These are phyloP conservation scores for Cruciata laevipes DNA, from an alignment of 257 asterid species.

Conservation along the genomic window DNA sequence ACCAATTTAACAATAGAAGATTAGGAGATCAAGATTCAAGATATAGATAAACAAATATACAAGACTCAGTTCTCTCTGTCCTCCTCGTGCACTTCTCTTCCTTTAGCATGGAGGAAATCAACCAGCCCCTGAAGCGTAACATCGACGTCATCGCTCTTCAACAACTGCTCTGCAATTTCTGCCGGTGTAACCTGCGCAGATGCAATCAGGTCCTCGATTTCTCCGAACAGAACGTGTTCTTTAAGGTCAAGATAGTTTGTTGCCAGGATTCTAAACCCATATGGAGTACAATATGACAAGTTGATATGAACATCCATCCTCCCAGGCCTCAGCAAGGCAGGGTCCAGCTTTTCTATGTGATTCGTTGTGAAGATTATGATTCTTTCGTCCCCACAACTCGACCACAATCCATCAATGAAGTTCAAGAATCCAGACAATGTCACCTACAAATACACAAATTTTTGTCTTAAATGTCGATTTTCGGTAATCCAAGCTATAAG, in stretches of 20 bases:
- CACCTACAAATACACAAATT: slow-evolving; percentile 22
- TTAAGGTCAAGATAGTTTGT: slow-evolving; percentile 38
- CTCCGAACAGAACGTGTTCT: slow-evolving; percentile 34
- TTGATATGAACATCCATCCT: slow-evolving; percentile 75
- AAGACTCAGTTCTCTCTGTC: slow-evolving; percentile 3
- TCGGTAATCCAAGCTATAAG: too few species aligned
- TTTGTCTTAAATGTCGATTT: not conserved
- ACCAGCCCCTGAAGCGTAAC: slow-evolving; percentile 40
- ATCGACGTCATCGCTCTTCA: slow-evolving; percentile 41
- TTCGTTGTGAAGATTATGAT: slow-evolving; percentile 65
- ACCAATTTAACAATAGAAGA: too few species aligned
- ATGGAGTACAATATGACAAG: slow-evolving; percentile 53
- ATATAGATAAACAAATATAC: too few species aligned
- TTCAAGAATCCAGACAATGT: slow-evolving; percentile 59
- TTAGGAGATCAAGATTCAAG: too few species aligned
- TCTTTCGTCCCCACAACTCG: slow-evolving; percentile 63
- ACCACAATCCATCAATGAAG: slow-evolving; percentile 70
- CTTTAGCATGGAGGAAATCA: slow-evolving; percentile 33
- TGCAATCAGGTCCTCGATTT: slow-evolving; percentile 39
- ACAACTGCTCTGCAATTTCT: slow-evolving; percentile 67
- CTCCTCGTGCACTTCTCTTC: slow-evolving; percentile 21
- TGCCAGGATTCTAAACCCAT: slow-evolving; percentile 54
- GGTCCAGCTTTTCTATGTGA: slow-evolving; percentile 56
- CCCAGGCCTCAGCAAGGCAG: slow-evolving; percentile 59
- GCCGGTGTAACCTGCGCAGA: slow-evolving; percentile 48